Evolutionary conservation across 805 yeast genomes (phyloP).

Genomic region (Saccharomycopsis lassenensis): DNA sequence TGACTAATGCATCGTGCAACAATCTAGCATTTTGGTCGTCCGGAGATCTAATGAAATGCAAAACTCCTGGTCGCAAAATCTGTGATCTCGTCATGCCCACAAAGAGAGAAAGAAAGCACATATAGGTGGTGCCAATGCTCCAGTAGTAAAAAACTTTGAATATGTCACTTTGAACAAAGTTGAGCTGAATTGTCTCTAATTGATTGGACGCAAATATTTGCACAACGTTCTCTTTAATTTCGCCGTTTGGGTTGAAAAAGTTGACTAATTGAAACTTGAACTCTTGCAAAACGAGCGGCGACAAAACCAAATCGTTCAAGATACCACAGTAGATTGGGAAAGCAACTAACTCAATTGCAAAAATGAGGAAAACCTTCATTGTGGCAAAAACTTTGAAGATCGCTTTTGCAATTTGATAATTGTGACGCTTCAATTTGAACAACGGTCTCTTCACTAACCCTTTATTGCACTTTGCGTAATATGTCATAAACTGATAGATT

Average conservation of each 20-base stretch:
- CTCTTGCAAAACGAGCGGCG: slow-evolving; percentile 39
- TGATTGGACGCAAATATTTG: slow-evolving; percentile 6
- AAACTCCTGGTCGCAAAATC: slow-evolving; percentile 77
- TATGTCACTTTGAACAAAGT: not conserved
- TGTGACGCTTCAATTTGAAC: too few relatives aligned
- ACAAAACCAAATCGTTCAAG: slow-evolving; percentile 55
- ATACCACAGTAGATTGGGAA: slow-evolving; percentile 86
- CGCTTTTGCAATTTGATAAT: slow-evolving; percentile 34
- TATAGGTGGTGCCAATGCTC: slow-evolving; percentile 71
- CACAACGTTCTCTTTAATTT: slow-evolving; percentile 2
- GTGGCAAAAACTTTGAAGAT: slow-evolving; percentile 36
- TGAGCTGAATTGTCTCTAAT: not conserved
- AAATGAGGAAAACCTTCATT: slow-evolving; percentile 62
- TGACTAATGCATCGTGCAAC: slow-evolving; percentile 75
- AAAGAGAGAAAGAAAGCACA: slow-evolving; percentile 78
- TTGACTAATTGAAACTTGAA: slow-evolving; percentile 13
- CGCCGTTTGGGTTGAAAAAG: slow-evolving; percentile 4
- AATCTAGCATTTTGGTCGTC: slow-evolving; percentile 87
- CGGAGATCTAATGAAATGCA: slow-evolving; percentile 86
- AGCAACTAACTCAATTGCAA: slow-evolving; percentile 67
- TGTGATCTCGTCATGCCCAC: slow-evolving; percentile 70
- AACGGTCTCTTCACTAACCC: slow-evolving; percentile 1
- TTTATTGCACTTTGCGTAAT: slow-evolving; percentile 23
- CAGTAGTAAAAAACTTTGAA: slow-evolving; percentile 31
- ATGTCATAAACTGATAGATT: slow-evolving; percentile 24